phyloP scores from a whole-genome alignment of 805 yeast genomes.

The Saccharomycopsis olivae region DNA sequence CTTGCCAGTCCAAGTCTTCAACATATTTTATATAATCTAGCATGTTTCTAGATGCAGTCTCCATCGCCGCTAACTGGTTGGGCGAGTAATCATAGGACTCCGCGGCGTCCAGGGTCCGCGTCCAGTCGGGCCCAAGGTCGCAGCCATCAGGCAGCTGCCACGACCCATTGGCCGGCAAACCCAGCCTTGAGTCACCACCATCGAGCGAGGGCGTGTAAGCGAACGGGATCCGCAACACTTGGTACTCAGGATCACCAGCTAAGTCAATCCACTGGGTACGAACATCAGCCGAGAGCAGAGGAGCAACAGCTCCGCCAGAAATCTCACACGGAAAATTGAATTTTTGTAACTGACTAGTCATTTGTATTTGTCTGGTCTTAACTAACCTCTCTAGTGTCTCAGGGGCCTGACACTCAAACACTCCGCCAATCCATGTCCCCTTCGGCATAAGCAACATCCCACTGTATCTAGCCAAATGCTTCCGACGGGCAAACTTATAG shows the following conservation, averaged over 20 bases:
- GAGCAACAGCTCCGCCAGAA: neutral
- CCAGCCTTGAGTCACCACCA: neutral
- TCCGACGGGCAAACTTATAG: neutral
- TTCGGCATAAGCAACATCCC: too few species aligned
- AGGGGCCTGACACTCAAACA: neutral
- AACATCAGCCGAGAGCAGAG: neutral
- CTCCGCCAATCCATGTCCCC: conserved; percentile 4
- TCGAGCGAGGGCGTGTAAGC: neutral
- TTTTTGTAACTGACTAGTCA: neutral
- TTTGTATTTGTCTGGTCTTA: neutral
- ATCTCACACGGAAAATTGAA: neutral
- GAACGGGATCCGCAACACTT: neutral
- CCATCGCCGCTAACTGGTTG: neutral
- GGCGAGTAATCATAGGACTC: too few species aligned
- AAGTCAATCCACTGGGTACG: neutral
- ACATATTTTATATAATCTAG: neutral
- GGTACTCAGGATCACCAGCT: neutral
- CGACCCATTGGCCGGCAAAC: too few species aligned
- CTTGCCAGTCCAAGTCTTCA: neutral
- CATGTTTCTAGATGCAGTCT: neutral
- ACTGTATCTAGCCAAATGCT: neutral
- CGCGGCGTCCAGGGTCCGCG: too few species aligned
- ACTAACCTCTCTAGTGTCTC: too few species aligned
- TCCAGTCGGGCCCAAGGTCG: too few species aligned
- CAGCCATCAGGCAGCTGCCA: too few species aligned